phyloP scores from a whole-genome alignment of 768 basidiomycete species.

The Lactarius indigo region DNA sequence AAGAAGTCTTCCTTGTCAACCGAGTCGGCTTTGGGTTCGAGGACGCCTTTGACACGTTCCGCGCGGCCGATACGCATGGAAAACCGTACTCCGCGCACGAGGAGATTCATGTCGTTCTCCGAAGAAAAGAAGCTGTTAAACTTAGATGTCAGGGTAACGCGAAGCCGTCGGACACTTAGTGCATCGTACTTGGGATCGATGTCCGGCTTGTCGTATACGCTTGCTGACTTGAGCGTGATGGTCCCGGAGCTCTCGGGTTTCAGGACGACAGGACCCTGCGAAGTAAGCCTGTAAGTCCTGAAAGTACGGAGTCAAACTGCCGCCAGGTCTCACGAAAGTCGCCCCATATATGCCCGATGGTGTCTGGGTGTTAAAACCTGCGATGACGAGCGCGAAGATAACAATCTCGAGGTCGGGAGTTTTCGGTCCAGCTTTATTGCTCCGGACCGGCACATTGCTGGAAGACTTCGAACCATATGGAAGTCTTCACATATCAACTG shows the following conservation, averaged over 20 bases:
- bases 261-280: slow-evolving; percentile 11
- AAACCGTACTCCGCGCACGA: slow-evolving; percentile 23
- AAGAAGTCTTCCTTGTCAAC: slow-evolving; percentile 18
- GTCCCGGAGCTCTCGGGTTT: slow-evolving; percentile 23
- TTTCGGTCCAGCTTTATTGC: slow-evolving; percentile 13
- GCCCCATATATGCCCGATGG: slow-evolving; percentile 15
- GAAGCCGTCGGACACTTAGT: background rate
- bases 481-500: slow-evolving; percentile 4
- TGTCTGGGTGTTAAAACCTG: background rate
- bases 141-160: background rate
- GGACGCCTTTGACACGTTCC: slow-evolving; percentile 11
- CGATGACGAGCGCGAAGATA: slow-evolving; percentile 16
- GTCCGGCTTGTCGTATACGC: slow-evolving; percentile 14
- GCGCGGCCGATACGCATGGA: slow-evolving; percentile 14
- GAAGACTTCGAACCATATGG: slow-evolving; percentile 14
- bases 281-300: background rate
- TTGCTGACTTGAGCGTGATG: slow-evolving; percentile 14
- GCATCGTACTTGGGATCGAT: slow-evolving; percentile 23
- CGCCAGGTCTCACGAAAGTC: slow-evolving; percentile 10
- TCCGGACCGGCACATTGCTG: slow-evolving; percentile 2
- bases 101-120: slow-evolving; percentile 20
- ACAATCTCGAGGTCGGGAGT: slow-evolving; percentile 23
- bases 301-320: too few relatives aligned
- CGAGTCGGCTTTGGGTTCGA: slow-evolving; percentile 17
- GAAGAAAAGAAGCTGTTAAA: slow-evolving; percentile 20